These are phyloP conservation scores for Mayamaea pseudoterrestris DNA, from an alignment of 108 stramenopile species.

Conservation along the genomic window DNA sequence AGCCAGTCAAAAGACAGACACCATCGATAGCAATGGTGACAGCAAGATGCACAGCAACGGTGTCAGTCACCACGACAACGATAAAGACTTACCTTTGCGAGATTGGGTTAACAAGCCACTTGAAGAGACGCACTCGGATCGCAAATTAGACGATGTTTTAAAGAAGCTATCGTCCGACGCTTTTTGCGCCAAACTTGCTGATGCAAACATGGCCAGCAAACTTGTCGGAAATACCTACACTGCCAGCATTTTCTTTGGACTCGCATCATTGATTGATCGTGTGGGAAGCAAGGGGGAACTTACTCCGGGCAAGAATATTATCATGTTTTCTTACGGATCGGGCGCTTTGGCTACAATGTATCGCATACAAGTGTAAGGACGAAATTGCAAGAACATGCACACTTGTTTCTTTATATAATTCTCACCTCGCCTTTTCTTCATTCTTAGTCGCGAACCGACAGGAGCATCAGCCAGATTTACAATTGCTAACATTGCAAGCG, in stretches of 20 bases:
- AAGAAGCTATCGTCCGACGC: conserved; percentile 42
- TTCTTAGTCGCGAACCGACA: conserved; percentile 14
- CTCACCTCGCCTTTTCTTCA: conserved; percentile 10
- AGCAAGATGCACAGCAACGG: no score
- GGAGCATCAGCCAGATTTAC: conserved; percentile 41
- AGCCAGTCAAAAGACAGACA: conserved; percentile 10
- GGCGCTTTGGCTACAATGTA: conserved; percentile 93
- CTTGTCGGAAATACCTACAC: conserved; percentile 96
- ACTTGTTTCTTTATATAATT: background rate
- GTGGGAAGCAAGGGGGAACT: conserved; percentile 54
- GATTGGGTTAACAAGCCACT: conserved; percentile 59
- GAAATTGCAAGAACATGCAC: background rate
- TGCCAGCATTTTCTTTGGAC: conserved; percentile 85
- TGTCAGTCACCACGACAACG: no score
- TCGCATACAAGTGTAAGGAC: conserved; percentile 59
- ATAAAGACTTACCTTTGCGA: conserved; percentile 17
- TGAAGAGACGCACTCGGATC: conserved; percentile 82
- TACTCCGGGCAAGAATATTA: conserved; percentile 53
- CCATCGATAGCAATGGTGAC: conserved; percentile 16
- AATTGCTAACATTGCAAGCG: conserved; percentile 58
- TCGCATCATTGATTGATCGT: conserved; percentile 75
- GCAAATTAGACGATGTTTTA: conserved; percentile 38
- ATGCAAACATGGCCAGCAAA: conserved; percentile 65
- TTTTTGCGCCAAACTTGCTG: conserved; percentile 33
- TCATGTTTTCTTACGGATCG: conserved; percentile 78